A percentile compares a stretch with the other conserved stretches of the same genome.
Evolutionary conservation across 441 rosid species (phyloP).

Genomic region (Populus hybrid): DNA sequence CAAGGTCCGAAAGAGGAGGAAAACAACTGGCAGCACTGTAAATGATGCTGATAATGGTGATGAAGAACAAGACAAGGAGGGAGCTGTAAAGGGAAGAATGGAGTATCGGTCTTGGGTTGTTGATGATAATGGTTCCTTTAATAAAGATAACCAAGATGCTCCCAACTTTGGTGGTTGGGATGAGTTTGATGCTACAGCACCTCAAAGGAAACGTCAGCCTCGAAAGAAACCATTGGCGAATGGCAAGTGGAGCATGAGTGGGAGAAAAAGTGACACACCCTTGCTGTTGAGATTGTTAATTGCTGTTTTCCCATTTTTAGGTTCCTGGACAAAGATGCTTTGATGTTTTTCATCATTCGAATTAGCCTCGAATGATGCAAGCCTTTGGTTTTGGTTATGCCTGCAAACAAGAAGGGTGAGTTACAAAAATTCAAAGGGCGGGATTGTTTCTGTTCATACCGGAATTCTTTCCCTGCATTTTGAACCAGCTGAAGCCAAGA

Average conservation of each 20-base stretch:
- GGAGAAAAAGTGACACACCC: conserved; percentile 43
- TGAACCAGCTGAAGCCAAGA: background rate
- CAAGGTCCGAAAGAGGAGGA: conserved; percentile 29
- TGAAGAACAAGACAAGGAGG: conserved; percentile 23
- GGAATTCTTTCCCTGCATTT: background rate
- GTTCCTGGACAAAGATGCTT: conserved; percentile 61
- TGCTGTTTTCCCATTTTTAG: conserved; percentile 71
- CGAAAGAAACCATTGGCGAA: conserved; percentile 18
- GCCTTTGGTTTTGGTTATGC: background rate
- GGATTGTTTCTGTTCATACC: background rate
- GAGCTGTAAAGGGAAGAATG: conserved; percentile 20
- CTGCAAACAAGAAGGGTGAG: background rate
- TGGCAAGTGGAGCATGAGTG: conserved; percentile 34
- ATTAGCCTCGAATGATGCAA: background rate
- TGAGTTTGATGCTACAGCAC: conserved; percentile 40
- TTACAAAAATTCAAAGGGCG: background rate
- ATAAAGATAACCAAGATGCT: conserved; percentile 19
- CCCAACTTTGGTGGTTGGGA: conserved; percentile 78
- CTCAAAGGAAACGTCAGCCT: conserved; percentile 19
- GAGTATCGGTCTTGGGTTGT: conserved; percentile 35
- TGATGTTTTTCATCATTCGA: conserved; percentile 10
- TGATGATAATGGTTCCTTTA: conserved; percentile 26
- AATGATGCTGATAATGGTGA: conserved; percentile 23
- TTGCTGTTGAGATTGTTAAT: conserved; percentile 67
- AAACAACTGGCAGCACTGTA: conserved; percentile 21